Base-by-base conservation (phyloP, 129 eudicot species). In the Flaveria bidentis region DNA sequence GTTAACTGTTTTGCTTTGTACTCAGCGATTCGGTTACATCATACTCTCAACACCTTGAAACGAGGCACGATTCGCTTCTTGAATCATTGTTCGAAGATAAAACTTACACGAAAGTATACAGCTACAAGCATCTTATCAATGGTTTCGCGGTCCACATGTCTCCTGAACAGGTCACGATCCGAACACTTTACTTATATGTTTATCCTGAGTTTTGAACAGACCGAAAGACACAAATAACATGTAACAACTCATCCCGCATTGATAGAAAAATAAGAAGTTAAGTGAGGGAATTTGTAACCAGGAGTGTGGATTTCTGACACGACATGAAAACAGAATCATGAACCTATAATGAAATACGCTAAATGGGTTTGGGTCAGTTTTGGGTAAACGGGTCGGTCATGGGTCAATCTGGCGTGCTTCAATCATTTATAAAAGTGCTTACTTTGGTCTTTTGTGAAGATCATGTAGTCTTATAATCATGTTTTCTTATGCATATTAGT, bases 121-220 rank as follows among this genome's bases (percentile, higher is more conserved):
- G 99, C 85, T 94, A 94, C 84, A 84, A 87, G 61, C 99, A 91
- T 79, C 92, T 94, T 36, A 87, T 94, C 75, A 94, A 94, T 46
- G 99, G 99, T 18, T 94, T 94, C 74, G 91, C 99, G 22, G 94
- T 86, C 81, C 93, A 91, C 73, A 88, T 82, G 66, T 80, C 96
- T 22, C 98, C 96, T 25, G 98, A 93, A 80, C 99, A 94, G 99
- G 99, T 94, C 91, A 86, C 74, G 81, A 58, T 71, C 80, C 49
- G 74, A 33, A 66, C 76, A 76, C 49, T 56, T 69, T 58, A 65
- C 53, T 15, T 42, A 44, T 9, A 4, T 28, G 44, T 64, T 42
- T 11, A 28, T 22, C 36, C 2, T 15, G 26, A 7, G 0, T n/a
- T 55, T 55, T 18, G 0, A 45, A 45, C 49, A 9, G 49, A 10